A percentile compares a stretch with the other conserved stretches of the same genome.
These are phyloP conservation scores for Backusella psychrophila DNA, from an alignment of 192 early-diverging fungal genomes.

Conservation along the genomic window DNA sequence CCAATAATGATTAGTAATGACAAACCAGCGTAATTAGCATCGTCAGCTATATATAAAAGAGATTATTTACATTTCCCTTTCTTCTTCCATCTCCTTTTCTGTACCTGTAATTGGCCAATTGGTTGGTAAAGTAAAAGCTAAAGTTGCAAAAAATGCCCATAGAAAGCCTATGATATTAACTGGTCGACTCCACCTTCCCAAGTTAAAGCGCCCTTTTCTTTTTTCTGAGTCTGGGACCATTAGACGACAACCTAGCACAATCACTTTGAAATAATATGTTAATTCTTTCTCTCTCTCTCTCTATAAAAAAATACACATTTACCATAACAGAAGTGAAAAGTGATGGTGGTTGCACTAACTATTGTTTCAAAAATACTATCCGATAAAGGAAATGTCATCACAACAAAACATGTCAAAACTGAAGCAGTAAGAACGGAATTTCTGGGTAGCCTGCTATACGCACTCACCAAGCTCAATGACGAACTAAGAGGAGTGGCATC, in stretches of 20 bases:
- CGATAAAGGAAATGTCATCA: slow-evolving; percentile 24
- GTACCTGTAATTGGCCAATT: slow-evolving; percentile 32
- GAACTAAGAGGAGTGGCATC: slow-evolving; percentile 24
- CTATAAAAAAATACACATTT: background rate
- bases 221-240: background rate
- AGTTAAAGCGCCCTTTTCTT: slow-evolving; percentile 17
- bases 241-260: slow-evolving; percentile 21
- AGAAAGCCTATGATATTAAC: slow-evolving; percentile 21
- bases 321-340: slow-evolving; percentile 32
- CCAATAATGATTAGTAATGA: slow-evolving; percentile 8
- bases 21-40: slow-evolving; percentile 25
- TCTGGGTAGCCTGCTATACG: background rate
- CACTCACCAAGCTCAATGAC: background rate
- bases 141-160: slow-evolving; percentile 23
- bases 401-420: background rate
- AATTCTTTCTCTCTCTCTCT: background rate
- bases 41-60: background rate
- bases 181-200: slow-evolving; percentile 18
- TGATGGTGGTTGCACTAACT: slow-evolving; percentile 30
- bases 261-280: slow-evolving; percentile 7
- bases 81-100: background rate
- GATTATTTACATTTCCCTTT: background rate
- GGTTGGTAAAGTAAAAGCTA: slow-evolving; percentile 30
- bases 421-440: slow-evolving; percentile 12
- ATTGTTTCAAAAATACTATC: slow-evolving; percentile 32